Conservation (phyloP, 768 basidiomycete genomes). For the Mycena capillaripes region DNA sequence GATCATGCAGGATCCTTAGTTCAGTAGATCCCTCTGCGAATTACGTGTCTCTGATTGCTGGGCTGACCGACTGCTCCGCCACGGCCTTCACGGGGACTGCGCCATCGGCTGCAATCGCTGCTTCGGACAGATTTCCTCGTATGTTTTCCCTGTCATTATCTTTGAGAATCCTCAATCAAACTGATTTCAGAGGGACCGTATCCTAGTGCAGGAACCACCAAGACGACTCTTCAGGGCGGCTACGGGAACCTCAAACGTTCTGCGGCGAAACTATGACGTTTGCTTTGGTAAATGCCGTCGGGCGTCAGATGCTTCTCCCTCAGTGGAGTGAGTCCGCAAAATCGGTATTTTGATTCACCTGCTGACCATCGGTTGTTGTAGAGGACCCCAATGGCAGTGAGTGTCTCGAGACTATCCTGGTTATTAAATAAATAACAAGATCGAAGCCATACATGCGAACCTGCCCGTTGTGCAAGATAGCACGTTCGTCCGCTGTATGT, state of each 20-base stretch:
- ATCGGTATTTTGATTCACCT: not conserved
- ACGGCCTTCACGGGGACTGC: not conserved
- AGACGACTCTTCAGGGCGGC: not conserved
- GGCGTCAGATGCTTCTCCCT: constrained; percentile 3
- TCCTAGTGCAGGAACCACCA: constrained; percentile 7
- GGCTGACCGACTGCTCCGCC: not conserved
- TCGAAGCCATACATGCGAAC: not conserved
- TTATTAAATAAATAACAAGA: not conserved
- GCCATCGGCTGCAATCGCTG: constrained; percentile 12
- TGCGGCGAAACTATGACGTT: constrained; percentile 20
- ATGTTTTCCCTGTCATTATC: too few relatives aligned
- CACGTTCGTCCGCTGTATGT: constrained; percentile 8
- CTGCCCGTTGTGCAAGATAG: constrained; percentile 15
- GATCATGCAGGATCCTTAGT: constrained; percentile 6
- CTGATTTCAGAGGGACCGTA: constrained; percentile 8
- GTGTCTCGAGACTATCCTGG: not conserved
- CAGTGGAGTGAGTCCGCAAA: constrained; percentile 28
- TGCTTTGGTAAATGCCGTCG: not conserved
- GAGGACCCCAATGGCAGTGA: constrained; percentile 24
- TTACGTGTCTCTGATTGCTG: not conserved
- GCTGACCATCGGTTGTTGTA: not conserved
- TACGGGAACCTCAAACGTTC: constrained; percentile 21
- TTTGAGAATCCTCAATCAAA: too few relatives aligned
- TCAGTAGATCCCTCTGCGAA: not conserved
- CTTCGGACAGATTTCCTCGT: constrained; percentile 23